Percentiles rank a stretch among this genome's conserved stretches.
phyloP scores from a whole-genome alignment of 1,284 basidiomycete species.

The Blastosporella zonata region DNA sequence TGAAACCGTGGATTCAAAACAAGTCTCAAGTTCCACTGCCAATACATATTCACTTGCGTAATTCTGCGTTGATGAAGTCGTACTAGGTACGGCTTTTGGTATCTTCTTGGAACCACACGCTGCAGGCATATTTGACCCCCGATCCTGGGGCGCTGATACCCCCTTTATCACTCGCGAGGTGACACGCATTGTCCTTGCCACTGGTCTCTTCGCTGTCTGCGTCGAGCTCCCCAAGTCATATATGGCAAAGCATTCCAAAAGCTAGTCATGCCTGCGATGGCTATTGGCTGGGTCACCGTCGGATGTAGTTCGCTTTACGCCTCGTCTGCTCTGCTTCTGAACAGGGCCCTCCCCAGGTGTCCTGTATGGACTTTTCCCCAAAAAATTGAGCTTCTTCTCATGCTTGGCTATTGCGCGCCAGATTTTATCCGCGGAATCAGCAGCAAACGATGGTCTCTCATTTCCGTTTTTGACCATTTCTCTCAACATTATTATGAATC shows the following conservation, averaged over 20 bases:
- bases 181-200: neutral
- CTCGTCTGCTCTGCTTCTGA: neutral
- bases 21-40: constrained; percentile 1
- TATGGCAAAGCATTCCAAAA: constrained; percentile 26
- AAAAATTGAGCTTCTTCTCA: constrained; percentile 61
- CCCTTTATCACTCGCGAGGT: neutral
- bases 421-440: neutral
- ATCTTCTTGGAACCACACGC: neutral
- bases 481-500: neutral
- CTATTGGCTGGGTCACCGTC: constrained; percentile 72
- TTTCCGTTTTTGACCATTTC: neutral
- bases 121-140: neutral
- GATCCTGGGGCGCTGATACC: neutral
- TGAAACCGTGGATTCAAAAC: constrained; percentile 64
- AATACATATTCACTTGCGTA: neutral
- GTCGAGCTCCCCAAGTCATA: neutral
- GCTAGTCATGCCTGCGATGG: constrained; percentile 78
- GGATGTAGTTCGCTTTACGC: constrained; percentile 5
- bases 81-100: neutral
- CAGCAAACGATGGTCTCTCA: neutral
- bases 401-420: constrained; percentile 51
- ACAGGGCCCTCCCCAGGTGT: constrained; percentile 35
- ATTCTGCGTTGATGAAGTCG: constrained; percentile 23
- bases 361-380: constrained; percentile 67
- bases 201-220: neutral